A percentile compares a stretch with the other conserved stretches of the same genome.
Evolutionary conservation across 768 basidiomycete species (phyloP).

Genomic region (Hysterangium stoloniferum): DNA sequence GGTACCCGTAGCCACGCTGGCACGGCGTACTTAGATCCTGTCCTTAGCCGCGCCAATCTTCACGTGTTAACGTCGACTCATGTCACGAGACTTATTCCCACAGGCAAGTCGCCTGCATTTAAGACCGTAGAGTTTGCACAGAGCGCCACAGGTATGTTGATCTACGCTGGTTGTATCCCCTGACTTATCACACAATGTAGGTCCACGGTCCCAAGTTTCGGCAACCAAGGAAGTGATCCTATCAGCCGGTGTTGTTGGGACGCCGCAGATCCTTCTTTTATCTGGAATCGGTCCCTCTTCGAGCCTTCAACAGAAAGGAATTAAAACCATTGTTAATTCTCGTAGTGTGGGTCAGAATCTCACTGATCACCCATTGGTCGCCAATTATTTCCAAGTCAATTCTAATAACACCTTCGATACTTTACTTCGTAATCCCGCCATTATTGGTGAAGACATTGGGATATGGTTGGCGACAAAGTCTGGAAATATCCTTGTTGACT

Average conservation of each 20-base stretch:
- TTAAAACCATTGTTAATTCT: constrained; percentile 25
- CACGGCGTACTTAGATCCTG: too few species aligned
- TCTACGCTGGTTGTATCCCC: too few species aligned
- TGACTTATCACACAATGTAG: too few species aligned
- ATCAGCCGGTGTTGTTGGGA: constrained; percentile 15
- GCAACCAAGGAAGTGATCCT: constrained; percentile 15
- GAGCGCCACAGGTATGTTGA: too few species aligned
- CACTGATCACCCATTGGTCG: constrained; percentile 20
- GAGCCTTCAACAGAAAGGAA: constrained; percentile 21
- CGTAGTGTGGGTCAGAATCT: constrained; percentile 34
- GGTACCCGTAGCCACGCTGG: too few species aligned
- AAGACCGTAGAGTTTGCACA: too few species aligned
- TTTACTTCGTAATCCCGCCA: constrained; percentile 6
- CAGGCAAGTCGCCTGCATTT: too few species aligned
- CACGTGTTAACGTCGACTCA: too few species aligned
- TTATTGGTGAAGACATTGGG: constrained; percentile 1
- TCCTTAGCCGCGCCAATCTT: too few species aligned
- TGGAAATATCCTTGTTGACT: constrained; percentile 9
- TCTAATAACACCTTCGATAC: constrained; percentile 12
- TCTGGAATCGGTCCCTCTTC: constrained; percentile 31
- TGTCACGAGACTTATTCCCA: too few species aligned
- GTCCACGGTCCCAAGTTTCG: too few species aligned
- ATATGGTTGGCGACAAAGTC: constrained; percentile 9
- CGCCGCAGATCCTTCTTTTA: constrained; percentile 35
- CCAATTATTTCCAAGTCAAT: constrained; percentile 13